phyloP scores from a whole-genome alignment of 2,329 filamentous ascomycete species.

The Hymenoscyphus repandus region DNA sequence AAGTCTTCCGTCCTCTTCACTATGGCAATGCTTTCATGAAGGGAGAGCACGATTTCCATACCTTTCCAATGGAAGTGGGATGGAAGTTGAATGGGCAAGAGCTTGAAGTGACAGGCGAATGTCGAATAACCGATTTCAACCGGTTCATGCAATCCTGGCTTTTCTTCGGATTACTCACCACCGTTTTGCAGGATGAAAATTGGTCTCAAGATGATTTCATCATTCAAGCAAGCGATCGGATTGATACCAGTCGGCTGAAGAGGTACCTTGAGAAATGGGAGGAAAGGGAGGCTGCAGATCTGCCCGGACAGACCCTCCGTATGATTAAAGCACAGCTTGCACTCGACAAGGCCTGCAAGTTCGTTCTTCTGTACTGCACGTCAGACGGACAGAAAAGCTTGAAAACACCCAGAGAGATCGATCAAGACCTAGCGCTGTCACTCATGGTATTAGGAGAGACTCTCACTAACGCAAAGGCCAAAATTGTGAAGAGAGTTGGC shows the following conservation, averaged over 20 bases:
- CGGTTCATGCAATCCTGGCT: constrained; percentile 5
- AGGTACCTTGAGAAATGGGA: neutral
- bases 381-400: neutral
- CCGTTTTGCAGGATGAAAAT: neutral
- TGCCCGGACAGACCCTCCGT: neutral
- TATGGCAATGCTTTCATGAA: neutral
- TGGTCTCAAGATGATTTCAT: neutral
- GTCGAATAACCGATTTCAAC: neutral
- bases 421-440: neutral
- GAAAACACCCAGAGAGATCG: neutral
- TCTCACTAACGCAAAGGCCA: neutral
- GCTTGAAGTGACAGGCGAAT: neutral
- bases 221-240: neutral
- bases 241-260: neutral
- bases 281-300: neutral
- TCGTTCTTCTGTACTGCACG: constrained; percentile 2
- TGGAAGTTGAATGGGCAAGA: neutral
- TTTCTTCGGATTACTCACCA: constrained; percentile 5
- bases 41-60: constrained; percentile 1
- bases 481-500: neutral
- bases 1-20: neutral
- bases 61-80: neutral
- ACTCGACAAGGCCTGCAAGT: neutral
- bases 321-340: constrained; percentile 5
- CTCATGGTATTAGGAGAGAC: constrained; percentile 7